phyloP scores from a whole-genome alignment of 768 basidiomycete species.

The Saitozyma podzolica region DNA sequence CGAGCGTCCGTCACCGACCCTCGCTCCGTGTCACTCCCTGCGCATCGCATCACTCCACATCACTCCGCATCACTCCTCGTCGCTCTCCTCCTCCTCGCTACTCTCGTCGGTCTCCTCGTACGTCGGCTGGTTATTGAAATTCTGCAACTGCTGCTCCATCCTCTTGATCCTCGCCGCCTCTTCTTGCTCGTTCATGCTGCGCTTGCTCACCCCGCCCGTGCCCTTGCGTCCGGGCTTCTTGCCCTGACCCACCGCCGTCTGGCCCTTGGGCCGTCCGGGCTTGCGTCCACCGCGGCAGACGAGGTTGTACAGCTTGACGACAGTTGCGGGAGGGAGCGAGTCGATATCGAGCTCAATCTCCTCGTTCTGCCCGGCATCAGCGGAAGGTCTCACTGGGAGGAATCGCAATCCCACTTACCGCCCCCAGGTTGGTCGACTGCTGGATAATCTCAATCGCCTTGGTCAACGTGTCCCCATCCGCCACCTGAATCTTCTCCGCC shows the following conservation, averaged over 20 bases:
- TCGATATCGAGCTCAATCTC: conserved; percentile 99
- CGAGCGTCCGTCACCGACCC: too few species aligned
- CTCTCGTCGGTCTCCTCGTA: conserved; percentile 50
- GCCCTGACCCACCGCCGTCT: conserved; percentile 17
- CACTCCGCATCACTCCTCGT: conserved; percentile 8
- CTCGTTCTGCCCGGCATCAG: conserved; percentile 56
- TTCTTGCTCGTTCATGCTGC: conserved; percentile 95
- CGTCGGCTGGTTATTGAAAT: conserved; percentile 59
- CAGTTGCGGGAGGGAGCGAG: conserved; percentile 75
- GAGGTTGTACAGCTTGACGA: conserved; percentile 92
- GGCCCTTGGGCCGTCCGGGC: conserved; percentile 55
- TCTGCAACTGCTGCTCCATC: conserved; percentile 81
- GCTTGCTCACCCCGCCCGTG: conserved; percentile 85
- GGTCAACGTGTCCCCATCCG: conserved; percentile 80
- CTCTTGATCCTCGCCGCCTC: conserved; percentile 92
- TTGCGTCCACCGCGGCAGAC: conserved; percentile 59
- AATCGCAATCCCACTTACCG: conserved; percentile 62
- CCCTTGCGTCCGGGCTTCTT: conserved; percentile 42
- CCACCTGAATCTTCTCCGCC: conserved; percentile 84
- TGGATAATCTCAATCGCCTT: conserved; percentile 94
- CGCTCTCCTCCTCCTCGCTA: conserved; percentile 22
- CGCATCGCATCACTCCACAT: conserved; percentile 7
- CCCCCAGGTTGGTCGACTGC: conserved; percentile 88
- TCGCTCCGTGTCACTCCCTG: not conserved
- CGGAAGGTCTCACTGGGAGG: conserved; percentile 8